phyloP scores from a whole-genome alignment of 176 grass and related monocot species.

The Musa beccarii region DNA sequence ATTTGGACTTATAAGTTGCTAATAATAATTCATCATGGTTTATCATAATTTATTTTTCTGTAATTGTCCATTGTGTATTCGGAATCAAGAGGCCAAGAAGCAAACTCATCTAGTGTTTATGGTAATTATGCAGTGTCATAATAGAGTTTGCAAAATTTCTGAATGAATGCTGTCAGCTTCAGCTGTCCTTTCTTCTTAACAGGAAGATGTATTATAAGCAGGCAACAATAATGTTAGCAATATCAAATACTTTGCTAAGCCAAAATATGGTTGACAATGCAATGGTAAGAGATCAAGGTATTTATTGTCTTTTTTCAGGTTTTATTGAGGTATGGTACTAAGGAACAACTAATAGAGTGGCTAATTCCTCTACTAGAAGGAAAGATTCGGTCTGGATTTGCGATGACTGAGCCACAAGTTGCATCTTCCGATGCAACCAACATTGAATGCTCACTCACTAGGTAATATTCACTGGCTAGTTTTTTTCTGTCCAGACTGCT shows the following conservation, averaged over 20 bases:
- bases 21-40: no score
- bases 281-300: not conserved
- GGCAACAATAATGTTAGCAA: not conserved
- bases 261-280: not conserved
- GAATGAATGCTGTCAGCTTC: no score
- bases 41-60: no score
- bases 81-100: no score
- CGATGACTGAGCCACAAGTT: constrained; percentile 98
- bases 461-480: constrained; percentile 23
- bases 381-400: constrained; percentile 88
- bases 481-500: not conserved
- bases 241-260: not conserved
- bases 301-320: constrained; percentile 43
- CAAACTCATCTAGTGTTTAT: no score
- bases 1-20: no score
- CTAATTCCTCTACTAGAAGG: constrained; percentile 80
- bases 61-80: no score
- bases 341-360: constrained; percentile 78
- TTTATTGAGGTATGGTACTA: constrained; percentile 89
- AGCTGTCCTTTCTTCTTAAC: no score
- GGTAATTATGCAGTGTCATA: no score
- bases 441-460: constrained; percentile 90
- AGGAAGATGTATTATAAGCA: no score
- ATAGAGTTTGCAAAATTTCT: no score
- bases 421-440: constrained; percentile 99